Conservation (phyloP, 306 rosid genomes). For the Corylus americana region DNA sequence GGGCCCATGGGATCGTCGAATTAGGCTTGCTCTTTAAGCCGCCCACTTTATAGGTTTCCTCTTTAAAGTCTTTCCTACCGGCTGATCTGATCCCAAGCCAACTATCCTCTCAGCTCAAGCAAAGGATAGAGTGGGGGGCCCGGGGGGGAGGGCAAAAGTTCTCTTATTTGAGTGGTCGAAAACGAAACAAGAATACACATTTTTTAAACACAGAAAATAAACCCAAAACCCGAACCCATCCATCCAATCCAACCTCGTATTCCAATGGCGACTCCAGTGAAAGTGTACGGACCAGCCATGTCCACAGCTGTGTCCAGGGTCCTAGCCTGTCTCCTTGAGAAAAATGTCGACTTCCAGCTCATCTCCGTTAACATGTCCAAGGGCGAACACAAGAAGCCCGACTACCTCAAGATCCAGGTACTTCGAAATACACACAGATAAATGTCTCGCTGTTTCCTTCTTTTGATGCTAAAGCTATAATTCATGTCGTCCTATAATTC, state of each 20-base stretch:
- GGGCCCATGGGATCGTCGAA: neutral
- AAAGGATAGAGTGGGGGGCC: conserved; percentile 24
- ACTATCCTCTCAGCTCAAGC: neutral
- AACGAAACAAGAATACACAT: neutral
- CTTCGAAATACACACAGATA: neutral
- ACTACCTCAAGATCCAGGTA: conserved; percentile 71
- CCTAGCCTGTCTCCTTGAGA: conserved; percentile 73
- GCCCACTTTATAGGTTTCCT: too few species aligned
- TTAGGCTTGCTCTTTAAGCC: neutral
- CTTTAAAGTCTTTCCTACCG: neutral
- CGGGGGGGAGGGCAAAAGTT: neutral
- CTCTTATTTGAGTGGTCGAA: conserved; percentile 20
- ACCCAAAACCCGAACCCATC: neutral
- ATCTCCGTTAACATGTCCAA: conserved; percentile 69
- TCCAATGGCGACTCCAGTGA: conserved; percentile 62
- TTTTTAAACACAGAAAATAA: neutral
- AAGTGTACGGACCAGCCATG: conserved; percentile 78
- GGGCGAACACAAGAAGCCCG: conserved; percentile 78
- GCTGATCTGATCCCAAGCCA: neutral
- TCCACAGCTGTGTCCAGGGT: conserved; percentile 86
- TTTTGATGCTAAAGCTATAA: neutral
- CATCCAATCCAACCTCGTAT: neutral
- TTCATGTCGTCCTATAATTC: neutral
- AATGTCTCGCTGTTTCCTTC: neutral
- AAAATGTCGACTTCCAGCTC: conserved; percentile 61